Evolutionary conservation across 73 alveolate genomes (phyloP).

Genomic region (Effrenium voratum): DNA sequence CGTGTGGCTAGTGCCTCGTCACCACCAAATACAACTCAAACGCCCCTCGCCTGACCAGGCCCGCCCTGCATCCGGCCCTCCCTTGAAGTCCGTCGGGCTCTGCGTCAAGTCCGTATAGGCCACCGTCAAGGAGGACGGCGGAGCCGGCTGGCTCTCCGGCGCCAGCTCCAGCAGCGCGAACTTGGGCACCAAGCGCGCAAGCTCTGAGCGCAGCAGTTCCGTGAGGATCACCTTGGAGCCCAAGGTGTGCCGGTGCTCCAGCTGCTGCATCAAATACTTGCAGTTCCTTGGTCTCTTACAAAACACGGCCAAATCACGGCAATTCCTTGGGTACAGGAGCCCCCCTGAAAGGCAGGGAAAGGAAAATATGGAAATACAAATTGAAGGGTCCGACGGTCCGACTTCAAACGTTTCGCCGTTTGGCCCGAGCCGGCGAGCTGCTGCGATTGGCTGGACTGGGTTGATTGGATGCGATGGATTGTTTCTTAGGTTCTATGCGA

Average conservation of each 20-base stretch:
- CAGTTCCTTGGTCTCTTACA: constrained; percentile 7
- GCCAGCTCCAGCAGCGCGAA: constrained; percentile 44
- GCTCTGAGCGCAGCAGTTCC: not conserved
- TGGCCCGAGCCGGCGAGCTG: too few relatives aligned
- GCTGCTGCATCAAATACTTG: not conserved
- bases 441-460: too few relatives aligned
- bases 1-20: not conserved
- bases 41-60: not conserved
- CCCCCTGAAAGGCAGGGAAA: too few relatives aligned
- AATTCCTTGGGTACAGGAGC: too few relatives aligned
- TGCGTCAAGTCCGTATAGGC: not conserved
- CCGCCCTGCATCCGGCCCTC: not conserved
- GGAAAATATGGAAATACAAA: too few relatives aligned
- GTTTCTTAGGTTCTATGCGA: too few relatives aligned
- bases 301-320: too few relatives aligned
- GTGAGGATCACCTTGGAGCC: not conserved
- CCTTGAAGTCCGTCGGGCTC: not conserved
- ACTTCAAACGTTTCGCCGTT: too few relatives aligned
- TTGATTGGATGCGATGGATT: too few relatives aligned
- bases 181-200: constrained; percentile 19
- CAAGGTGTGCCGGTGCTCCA: constrained; percentile 3
- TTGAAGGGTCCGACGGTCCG: too few relatives aligned
- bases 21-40: not conserved
- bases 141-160: not conserved
- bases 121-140: not conserved